A percentile compares a stretch with the other conserved stretches of the same genome.
These are phyloP conservation scores for Circinella minor DNA, from an alignment of 371 early-diverging fungal genomes.

Conservation along the genomic window DNA sequence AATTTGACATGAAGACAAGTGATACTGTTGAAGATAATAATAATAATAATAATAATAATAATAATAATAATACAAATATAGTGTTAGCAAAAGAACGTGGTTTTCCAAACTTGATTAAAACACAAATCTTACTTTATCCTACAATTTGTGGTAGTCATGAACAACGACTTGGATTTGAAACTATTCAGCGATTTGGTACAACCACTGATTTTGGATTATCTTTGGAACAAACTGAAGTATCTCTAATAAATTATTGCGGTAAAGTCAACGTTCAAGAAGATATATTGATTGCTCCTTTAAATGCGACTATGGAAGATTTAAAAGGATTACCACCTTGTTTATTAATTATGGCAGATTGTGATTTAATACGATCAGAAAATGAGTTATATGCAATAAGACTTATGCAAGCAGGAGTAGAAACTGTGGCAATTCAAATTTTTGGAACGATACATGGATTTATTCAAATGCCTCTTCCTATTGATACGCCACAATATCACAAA, in stretches of 20 bases:
- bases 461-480: neutral
- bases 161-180: conserved; percentile 20
- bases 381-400: conserved; percentile 33
- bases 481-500: neutral
- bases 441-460: conserved; percentile 18
- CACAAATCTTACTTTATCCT: conserved; percentile 43
- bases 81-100: conserved; percentile 35
- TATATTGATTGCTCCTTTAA: conserved; percentile 19
- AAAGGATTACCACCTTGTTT: conserved; percentile 37
- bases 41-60: neutral
- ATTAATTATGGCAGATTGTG: conserved; percentile 35
- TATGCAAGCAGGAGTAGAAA: conserved; percentile 29
- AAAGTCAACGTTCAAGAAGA: neutral
- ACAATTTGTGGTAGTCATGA: conserved; percentile 9
- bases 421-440: conserved; percentile 22
- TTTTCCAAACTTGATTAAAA: conserved; percentile 16
- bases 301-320: conserved; percentile 25
- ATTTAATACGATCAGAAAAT: conserved; percentile 39
- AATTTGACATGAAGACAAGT: neutral
- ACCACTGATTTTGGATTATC: conserved; percentile 18
- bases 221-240: conserved; percentile 19
- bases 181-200: conserved; percentile 24
- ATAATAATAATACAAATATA: neutral
- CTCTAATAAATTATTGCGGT: conserved; percentile 21
- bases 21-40: neutral